Base-by-base conservation (phyloP, 2,329 filamentous ascomycete genomes). In the Verticillium isaacii region DNA sequence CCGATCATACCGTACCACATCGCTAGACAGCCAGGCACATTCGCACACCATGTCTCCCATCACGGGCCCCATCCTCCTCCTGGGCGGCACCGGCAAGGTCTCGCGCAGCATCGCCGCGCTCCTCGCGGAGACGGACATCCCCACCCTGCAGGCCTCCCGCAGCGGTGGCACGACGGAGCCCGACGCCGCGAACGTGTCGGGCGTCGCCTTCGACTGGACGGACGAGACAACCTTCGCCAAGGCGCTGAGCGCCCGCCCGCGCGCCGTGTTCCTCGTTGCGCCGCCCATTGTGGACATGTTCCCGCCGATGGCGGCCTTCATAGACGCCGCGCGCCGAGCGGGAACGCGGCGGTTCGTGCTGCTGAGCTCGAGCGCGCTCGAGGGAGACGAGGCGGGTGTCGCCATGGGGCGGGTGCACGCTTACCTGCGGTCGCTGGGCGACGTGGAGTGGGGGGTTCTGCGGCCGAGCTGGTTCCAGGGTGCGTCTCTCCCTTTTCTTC, bases 401-500 rank as follows among this genome's bases (percentile, higher is more conserved):
- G 66, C 68, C 4, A 72, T 74, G 69, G 75, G 75, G 0, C 63
- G 70, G 55, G 72, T 79, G 25, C 75, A 77, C 59, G 66, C 70
- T 36, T 77, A 78, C 61, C 65, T 82, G 29, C 63, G 70, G 9
- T 69, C 75, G 66, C 70, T 77, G 2, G 75, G 74, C 14, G 66
- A 25, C 25, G 25, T 25, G 2, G 77, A 78, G 59, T 82, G 75
- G 72, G 72, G 73, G 5, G 73, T 80, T 8, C 62, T 83, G 65
- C 67, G 78, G 61, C 78, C 80, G 5, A 78, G 75, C 17, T 84
- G 80, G 78, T 83, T 83, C 61, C 79, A 79, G 70, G 71, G 77
- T 78, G 69, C 62, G 70, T 68, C 17, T 57, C 19, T 19, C 50
- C 41, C 3, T 32, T 63, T 29, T 58, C 56, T 52, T 32, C 55